Base-by-base conservation (phyloP, 805 yeast genomes). In the Pichia deserticola region DNA sequence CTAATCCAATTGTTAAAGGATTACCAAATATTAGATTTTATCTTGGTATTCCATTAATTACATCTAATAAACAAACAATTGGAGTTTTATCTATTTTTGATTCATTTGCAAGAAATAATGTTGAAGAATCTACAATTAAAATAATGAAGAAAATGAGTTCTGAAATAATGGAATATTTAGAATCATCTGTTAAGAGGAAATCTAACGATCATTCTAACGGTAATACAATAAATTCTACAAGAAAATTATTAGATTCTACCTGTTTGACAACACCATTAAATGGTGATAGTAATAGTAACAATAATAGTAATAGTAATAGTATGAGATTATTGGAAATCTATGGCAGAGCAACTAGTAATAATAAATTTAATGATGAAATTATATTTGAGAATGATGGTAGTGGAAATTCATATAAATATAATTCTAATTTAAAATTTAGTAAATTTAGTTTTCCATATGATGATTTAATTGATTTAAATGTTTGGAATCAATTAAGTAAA, bases 51-150 rank as follows among this genome's bases (percentile, higher is more conserved):
- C 87, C 88, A 0, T 57, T 84, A 37, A 40, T 60, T 15, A 63
- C 74, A 0, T 50, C 60, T 12, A 59, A 69, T 9, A 75, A 73
- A 5, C 68, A 70, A 12, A 69, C 69, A 0, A 71, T 84, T 48
- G 92, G 92, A 0, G 74, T 73, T 1, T 59, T 84, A 20, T 68
- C 89, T 1, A 67, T 84, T 0, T 81, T 79, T 66, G 88, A 81
- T 60, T 56, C 72, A 0, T 63, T 60, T 42, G 66, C 78, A 11
- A 70, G 74, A 51, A 48, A 54, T 2, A 65, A 62, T 5, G 66
- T 78, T 51, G 60, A 66, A 5, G 69, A 66, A 20, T 62, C 60
- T 13, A 64, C 64, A 13, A 57, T 78, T 29, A 55, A 59, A 4
- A 56, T 56, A 27, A 63, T 81, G 48, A 68, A 70, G 47, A 61